A percentile compares a stretch with the other conserved stretches of the same genome.
These are phyloP conservation scores for Parasitella parasitica DNA, from an alignment of 371 early-diverging fungal species.

Conservation along the genomic window DNA sequence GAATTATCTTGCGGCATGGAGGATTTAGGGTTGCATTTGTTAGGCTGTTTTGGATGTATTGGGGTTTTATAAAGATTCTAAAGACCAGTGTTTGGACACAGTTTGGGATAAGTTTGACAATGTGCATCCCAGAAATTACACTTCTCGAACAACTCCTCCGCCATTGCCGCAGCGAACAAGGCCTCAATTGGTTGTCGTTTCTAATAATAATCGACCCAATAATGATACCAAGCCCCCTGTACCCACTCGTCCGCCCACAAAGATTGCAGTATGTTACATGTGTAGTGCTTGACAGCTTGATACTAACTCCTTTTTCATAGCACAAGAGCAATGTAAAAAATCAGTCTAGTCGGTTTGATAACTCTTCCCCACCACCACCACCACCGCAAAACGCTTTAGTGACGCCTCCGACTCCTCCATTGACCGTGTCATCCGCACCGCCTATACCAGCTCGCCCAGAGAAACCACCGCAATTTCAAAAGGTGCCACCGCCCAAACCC, in stretches of 20 bases:
- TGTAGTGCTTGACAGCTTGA: background rate
- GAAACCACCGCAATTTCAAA: conserved; percentile 7
- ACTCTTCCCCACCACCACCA: conserved; percentile 12
- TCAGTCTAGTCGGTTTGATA: background rate
- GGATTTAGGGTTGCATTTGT: too few species aligned
- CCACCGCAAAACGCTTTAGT: background rate
- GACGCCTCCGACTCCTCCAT: background rate
- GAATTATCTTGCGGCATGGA: background rate
- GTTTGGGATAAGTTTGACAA: conserved; percentile 91
- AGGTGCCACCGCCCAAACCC: conserved; percentile 39
- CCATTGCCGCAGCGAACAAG: conserved; percentile 29
- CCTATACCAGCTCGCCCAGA: conserved; percentile 36
- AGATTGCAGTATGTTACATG: conserved; percentile 3
- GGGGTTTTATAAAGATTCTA: conserved; percentile 82
- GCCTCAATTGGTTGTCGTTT: conserved; percentile 21
- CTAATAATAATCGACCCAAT: background rate
- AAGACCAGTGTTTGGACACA: conserved; percentile 61
- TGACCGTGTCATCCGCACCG: conserved; percentile 15
- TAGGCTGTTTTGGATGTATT: conserved; percentile 90
- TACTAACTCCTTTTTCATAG: background rate
- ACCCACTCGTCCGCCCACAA: conserved; percentile 9
- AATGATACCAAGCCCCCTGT: conserved; percentile 12
- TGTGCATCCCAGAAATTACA: conserved; percentile 37
- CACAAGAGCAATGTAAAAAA: background rate
- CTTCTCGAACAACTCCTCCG: conserved; percentile 14